Percentiles rank a stretch among this genome's conserved stretches.
Evolutionary conservation across 2,329 filamentous ascomycete genomes (phyloP).

Genomic region (Cladosporium sp.): DNA sequence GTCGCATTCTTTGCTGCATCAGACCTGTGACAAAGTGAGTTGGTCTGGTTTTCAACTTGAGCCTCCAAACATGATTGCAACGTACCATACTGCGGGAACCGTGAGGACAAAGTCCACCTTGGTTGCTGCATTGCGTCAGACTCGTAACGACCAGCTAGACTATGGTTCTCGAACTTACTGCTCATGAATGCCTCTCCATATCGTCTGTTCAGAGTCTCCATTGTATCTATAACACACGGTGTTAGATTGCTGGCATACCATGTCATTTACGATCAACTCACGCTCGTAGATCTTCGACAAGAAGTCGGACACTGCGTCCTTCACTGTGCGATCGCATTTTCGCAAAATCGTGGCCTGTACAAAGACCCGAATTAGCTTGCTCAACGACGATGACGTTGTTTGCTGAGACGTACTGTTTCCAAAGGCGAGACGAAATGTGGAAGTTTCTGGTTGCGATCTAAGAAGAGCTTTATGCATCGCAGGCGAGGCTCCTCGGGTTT

Average conservation of each 20-base stretch:
- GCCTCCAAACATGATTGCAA: not conserved
- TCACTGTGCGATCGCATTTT: slow-evolving; percentile 71
- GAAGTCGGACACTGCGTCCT: slow-evolving; percentile 76
- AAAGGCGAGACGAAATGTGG: slow-evolving; percentile 75
- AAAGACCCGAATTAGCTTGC: not conserved
- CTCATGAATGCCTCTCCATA: slow-evolving; percentile 77
- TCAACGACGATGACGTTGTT: not conserved
- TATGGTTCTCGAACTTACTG: slow-evolving; percentile 55
- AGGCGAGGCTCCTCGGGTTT: slow-evolving; percentile 70
- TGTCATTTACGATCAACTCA: not conserved
- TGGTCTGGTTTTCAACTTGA: too few relatives aligned
- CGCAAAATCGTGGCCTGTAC: slow-evolving; percentile 53
- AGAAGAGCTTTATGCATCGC: slow-evolving; percentile 78
- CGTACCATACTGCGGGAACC: slow-evolving; percentile 73
- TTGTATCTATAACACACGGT: slow-evolving; percentile 52
- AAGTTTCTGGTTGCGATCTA: slow-evolving; percentile 74
- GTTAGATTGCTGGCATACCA: not conserved
- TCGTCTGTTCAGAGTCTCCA: slow-evolving; percentile 67
- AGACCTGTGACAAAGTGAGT: slow-evolving; percentile 24
- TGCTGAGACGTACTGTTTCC: slow-evolving; percentile 38
- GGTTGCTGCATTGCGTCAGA: not conserved
- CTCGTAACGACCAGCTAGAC: not conserved
- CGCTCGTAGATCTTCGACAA: slow-evolving; percentile 64
- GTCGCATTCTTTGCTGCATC: slow-evolving; percentile 83
- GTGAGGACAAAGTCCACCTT: slow-evolving; percentile 71